phyloP scores from a whole-genome alignment of 371 early-diverging fungal genomes.

The Sporodiniella umbellata region DNA sequence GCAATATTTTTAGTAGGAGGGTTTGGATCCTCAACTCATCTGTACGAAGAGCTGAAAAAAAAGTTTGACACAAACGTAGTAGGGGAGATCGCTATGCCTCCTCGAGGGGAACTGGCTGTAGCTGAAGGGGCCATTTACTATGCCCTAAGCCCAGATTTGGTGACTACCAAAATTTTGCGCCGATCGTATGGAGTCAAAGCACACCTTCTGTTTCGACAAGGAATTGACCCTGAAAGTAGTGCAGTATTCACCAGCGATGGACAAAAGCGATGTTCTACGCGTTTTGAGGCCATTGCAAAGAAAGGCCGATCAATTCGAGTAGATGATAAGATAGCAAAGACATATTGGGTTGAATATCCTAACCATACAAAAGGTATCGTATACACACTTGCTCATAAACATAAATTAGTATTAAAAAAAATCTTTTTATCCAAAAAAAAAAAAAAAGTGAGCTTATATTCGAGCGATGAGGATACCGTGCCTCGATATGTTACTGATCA shows the following conservation, averaged over 20 bases:
- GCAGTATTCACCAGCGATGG: slow-evolving; percentile 46
- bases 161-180: slow-evolving; percentile 53
- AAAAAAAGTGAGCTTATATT: slow-evolving; percentile 24
- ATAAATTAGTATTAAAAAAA: slow-evolving; percentile 29
- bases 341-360: slow-evolving; percentile 29
- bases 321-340: slow-evolving; percentile 20
- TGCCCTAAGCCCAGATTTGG: slow-evolving; percentile 47
- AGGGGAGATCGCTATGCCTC: slow-evolving; percentile 46
- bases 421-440: slow-evolving; percentile 13
- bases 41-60: slow-evolving; percentile 44
- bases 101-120: slow-evolving; percentile 49
- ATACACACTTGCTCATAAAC: neutral
- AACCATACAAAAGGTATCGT: slow-evolving; percentile 29
- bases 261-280: slow-evolving; percentile 42
- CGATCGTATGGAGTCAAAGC: slow-evolving; percentile 59
- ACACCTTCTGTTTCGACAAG: slow-evolving; percentile 47
- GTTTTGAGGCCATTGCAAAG: slow-evolving; percentile 45
- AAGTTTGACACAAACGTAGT: slow-evolving; percentile 25
- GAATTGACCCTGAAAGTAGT: slow-evolving; percentile 46
- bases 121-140: slow-evolving; percentile 51
- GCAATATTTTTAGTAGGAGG: slow-evolving; percentile 61
- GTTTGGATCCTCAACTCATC: slow-evolving; percentile 57
- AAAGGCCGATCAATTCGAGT: slow-evolving; percentile 40
- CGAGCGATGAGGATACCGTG: slow-evolving; percentile 40
- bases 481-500: slow-evolving; percentile 43